These are phyloP conservation scores for Beauveria pseudobassiana DNA, from an alignment of 2,329 filamentous ascomycete genomes.

Conservation along the genomic window DNA sequence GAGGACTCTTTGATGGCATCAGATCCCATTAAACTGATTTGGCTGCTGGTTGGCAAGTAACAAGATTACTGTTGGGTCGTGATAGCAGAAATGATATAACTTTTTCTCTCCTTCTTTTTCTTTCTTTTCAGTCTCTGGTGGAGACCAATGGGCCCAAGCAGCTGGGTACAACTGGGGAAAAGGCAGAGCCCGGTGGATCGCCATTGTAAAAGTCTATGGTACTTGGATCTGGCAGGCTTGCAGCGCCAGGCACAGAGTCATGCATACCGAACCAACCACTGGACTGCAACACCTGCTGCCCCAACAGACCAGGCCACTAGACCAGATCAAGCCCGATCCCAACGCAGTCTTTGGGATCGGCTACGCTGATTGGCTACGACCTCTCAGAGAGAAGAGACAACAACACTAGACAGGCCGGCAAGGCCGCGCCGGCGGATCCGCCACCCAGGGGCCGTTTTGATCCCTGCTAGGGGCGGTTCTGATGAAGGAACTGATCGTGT, in stretches of 20 bases:
- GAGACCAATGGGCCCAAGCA: too few relatives aligned
- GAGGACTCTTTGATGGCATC: too few relatives aligned
- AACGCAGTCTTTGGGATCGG: too few relatives aligned
- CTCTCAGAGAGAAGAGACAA: background rate
- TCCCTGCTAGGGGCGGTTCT: background rate
- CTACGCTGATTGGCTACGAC: background rate
- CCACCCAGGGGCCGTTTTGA: background rate
- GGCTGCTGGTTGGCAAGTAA: background rate
- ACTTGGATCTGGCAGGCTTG: background rate
- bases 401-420: slow-evolving; percentile 2
- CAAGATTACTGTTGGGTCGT: background rate
- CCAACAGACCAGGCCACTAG: background rate
- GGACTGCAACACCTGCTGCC: background rate
- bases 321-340: background rate
- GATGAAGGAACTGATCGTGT: too few relatives aligned
- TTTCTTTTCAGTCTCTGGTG: background rate
- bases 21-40: background rate
- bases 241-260: background rate
- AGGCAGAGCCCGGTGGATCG: background rate
- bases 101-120: background rate
- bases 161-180: background rate
- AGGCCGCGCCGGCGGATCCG: slow-evolving; percentile 4
- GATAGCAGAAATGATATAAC: background rate
- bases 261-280: background rate
- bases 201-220: background rate